phyloP scores from a whole-genome alignment of 192 early-diverging fungal genomes.

The Coemansia sp. region DNA sequence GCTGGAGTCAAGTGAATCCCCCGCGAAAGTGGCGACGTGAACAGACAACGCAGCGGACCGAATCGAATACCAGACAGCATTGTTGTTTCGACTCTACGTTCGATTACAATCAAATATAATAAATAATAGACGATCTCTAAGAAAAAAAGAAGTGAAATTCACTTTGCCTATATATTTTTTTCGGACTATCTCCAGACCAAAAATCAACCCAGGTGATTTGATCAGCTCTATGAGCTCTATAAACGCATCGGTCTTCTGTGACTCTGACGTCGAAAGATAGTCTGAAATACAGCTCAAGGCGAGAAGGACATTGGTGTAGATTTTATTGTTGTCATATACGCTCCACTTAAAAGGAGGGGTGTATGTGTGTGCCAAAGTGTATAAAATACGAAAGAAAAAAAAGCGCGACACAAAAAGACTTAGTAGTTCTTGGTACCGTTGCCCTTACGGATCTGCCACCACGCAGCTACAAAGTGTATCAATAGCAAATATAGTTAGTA shows the following conservation, averaged over 20 bases:
- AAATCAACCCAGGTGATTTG: neutral
- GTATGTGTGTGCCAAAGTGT: neutral
- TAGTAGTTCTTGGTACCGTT: slow-evolving; percentile 53
- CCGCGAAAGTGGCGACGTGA: slow-evolving; percentile 18
- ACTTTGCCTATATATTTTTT: neutral
- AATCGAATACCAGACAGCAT: slow-evolving; percentile 32
- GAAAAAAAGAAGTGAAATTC: neutral
- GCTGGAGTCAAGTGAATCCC: slow-evolving; percentile 18
- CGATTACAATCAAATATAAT: slow-evolving; percentile 11
- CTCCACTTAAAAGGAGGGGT: neutral
- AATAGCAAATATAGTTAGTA: neutral
- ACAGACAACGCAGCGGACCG: slow-evolving; percentile 9
- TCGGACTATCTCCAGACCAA: neutral
- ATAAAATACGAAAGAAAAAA: neutral
- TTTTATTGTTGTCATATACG: neutral
- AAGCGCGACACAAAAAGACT: neutral
- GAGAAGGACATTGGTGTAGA: neutral
- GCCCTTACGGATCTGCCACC: slow-evolving; percentile 60
- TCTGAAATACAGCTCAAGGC: no score
- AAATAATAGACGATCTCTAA: neutral
- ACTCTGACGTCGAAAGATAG: no score
- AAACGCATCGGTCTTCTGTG: no score
- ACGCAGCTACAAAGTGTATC: slow-evolving; percentile 36
- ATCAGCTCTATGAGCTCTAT: neutral
- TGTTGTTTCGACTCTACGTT: neutral